Conservation (phyloP, 805 yeast genomes). For the Saturnispora ahearnii region DNA sequence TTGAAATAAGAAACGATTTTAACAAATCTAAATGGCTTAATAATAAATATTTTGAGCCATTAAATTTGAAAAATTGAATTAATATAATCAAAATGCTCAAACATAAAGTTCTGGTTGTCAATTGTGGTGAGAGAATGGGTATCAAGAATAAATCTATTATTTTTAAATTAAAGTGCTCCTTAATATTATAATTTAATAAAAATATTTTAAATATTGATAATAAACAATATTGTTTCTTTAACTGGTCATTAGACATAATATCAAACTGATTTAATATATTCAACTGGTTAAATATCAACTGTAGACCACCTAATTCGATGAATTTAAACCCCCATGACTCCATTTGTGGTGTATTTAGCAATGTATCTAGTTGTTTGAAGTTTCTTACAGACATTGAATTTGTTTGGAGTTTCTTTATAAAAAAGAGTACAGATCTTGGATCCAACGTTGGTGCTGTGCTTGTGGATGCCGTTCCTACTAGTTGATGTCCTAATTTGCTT, state of each 20-base stretch:
- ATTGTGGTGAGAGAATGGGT: slow-evolving; percentile 54
- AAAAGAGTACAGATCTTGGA: slow-evolving; percentile 33
- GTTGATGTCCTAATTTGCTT: slow-evolving; percentile 22
- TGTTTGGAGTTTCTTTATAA: slow-evolving; percentile 30
- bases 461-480: slow-evolving; percentile 23
- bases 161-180: slow-evolving; percentile 40
- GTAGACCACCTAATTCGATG: slow-evolving; percentile 72
- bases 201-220: slow-evolving; percentile 70
- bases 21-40: neutral
- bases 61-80: neutral
- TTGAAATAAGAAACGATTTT: neutral
- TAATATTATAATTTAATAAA: slow-evolving; percentile 48
- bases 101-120: slow-evolving; percentile 68
- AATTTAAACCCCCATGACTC: slow-evolving; percentile 69
- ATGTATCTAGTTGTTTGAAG: slow-evolving; percentile 25
- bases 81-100: slow-evolving; percentile 64
- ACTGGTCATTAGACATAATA: slow-evolving; percentile 37
- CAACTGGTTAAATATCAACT: slow-evolving; percentile 61
- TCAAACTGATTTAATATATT: slow-evolving; percentile 38
- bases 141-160: neutral
- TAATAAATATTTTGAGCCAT: neutral
- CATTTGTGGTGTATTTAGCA: slow-evolving; percentile 11
- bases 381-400: slow-evolving; percentile 33
- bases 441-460: slow-evolving; percentile 1
- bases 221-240: slow-evolving; percentile 65